phyloP scores from a whole-genome alignment of 2,329 filamentous ascomycete genomes.

The Tolypocladium ovalisporum region DNA sequence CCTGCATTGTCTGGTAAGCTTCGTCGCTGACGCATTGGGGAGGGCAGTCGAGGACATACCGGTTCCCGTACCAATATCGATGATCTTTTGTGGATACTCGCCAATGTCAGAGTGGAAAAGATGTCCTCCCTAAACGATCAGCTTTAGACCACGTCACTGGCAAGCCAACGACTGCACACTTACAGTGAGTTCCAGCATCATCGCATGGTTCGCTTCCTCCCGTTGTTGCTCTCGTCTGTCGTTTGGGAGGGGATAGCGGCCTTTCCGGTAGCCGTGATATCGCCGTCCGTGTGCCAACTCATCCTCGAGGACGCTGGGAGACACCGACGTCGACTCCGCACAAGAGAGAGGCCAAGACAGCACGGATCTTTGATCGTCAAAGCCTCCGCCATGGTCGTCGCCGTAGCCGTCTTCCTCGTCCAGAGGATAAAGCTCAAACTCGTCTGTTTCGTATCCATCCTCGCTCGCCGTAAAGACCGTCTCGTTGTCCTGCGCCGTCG shows the following conservation, averaged over 20 bases:
- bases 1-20: constrained; percentile 12
- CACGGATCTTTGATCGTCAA: constrained; percentile 8
- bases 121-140: constrained; percentile 19
- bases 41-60: constrained; percentile 16
- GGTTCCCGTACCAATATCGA: constrained; percentile 39
- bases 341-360: constrained; percentile 16
- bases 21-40: not conserved
- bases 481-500: constrained; percentile 13
- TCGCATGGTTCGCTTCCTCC: constrained; percentile 32
- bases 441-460: constrained; percentile 13
- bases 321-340: constrained; percentile 19
- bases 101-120: constrained; percentile 29
- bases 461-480: constrained; percentile 12
- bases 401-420: constrained; percentile 11
- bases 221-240: constrained; percentile 33
- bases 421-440: constrained; percentile 15
- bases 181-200: constrained; percentile 33
- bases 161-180: not conserved
- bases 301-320: constrained; percentile 20
- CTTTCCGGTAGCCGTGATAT: constrained; percentile 33
- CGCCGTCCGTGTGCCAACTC: constrained; percentile 21
- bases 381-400: not conserved
- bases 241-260: constrained; percentile 35
- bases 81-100: constrained; percentile 27
- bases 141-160: not conserved